Evolutionary conservation across 345 rosid species (phyloP).

Genomic region (Laguncularia racemosa): DNA sequence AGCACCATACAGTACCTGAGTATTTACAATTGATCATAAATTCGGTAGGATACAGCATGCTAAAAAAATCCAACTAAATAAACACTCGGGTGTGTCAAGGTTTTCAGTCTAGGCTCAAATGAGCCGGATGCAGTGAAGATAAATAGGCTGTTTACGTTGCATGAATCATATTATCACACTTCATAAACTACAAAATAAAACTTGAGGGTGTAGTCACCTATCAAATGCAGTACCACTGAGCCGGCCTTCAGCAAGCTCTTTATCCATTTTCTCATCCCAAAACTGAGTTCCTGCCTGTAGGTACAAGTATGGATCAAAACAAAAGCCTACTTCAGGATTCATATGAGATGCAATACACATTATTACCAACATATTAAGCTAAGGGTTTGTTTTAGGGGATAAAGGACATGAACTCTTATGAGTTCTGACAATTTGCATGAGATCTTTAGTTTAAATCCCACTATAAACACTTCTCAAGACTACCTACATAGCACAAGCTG

Average conservation of each 20-base stretch:
- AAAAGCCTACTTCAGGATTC: background rate
- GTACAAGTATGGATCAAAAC: no score
- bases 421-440: no score
- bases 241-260: conserved; percentile 73
- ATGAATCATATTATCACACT: background rate
- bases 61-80: background rate
- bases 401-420: no score
- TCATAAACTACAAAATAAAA: background rate
- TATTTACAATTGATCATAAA: background rate
- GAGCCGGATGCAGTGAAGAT: background rate
- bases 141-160: no score
- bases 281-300: conserved; percentile 93
- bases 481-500: no score
- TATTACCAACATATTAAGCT: no score
- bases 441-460: no score
- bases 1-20: conserved; percentile 91
- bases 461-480: no score
- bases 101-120: background rate
- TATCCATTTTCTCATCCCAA: conserved; percentile 90
- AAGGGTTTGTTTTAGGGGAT: no score
- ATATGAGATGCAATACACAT: no score
- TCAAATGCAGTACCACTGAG: conserved; percentile 76
- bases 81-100: background rate
- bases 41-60: background rate
- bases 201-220: conserved; percentile 33